Evolutionary conservation across 75 land plant genomes (phyloP), one percentile per base, ranked within the genome.

Genomic region (Isoetes taiwanensis): DNA sequence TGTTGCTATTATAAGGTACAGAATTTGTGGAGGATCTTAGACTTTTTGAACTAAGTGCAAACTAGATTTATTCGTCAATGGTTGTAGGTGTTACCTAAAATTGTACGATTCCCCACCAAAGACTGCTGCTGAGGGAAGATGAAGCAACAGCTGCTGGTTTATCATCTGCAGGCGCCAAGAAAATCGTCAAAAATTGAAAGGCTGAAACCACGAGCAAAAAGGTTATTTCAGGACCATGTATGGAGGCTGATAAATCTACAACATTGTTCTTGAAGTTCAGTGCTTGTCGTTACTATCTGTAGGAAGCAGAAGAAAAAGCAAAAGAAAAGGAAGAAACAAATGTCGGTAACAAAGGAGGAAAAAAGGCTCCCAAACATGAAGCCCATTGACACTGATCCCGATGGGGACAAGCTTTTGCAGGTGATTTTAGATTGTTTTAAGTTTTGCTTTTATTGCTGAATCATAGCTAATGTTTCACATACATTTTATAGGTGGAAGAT

Each of bases 131-230:
- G 95, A 78, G 61, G n/a, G 96, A 94, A 60, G 69, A 58, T 11
- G 86, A 87, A 64, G 86, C 81, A 56, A 90, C 75, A 37, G 74
- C 75, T 61, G 72, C 81, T 35, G 77, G 78, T 23, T 65, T 91
- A 61, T 76, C 67, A 68, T 73, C 96, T 32, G 64, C 96, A 42
- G 96, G 88, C 66, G 82, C 78, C 34, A 94, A 84, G 77, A 87
- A 76, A 55, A 32, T 61, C 80, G 76, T 43, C 85, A 81, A 58
- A 94, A 84, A 59, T 78, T 81, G 85, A 3, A 94, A 94, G 63
- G 90, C 80, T 19, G 90, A 79, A 55, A 89, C 95, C 21, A 72
- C 83, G 60, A 96, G 90, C 20, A 94, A 82, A 58, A 94, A 88
- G 74, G 96, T 88, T 52, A 54, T 23, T 56, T 40, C n/a, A 19